Base-by-base conservation (phyloP, 371 early-diverging fungal genomes). In the Mortierella sp. region DNA sequence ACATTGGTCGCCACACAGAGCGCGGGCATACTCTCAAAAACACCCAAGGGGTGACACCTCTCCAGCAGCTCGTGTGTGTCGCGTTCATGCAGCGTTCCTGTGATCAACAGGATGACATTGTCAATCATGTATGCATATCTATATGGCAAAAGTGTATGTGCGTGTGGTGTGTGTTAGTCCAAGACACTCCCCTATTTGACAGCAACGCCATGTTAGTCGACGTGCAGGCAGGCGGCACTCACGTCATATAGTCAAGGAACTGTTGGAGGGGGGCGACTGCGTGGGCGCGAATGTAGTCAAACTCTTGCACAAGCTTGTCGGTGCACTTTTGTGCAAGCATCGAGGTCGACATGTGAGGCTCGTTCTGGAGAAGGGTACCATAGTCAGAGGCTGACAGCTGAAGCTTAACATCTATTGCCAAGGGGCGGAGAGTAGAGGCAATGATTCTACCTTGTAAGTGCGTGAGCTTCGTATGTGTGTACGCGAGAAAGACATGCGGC, bases 71-170 rank as follows among this genome's bases (percentile, higher is more conserved):
- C 99, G 86, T 96, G 95, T n/a, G 97, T 96, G 91, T 98, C 99
- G 80, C 99, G 95, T 88, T 98, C 97, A 82, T 99, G 99, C 46
- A 99, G 91, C 21, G 99, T 99, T 21, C 99, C 99, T 3, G 98
- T 98, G 80, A 99, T 98, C 54, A 99, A 89, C 78, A 99, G 91
- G 75, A 99, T 97, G 71, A 98, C 97, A 88, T 99, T 99, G 90
- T 99, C 99, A 80, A 99, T 99, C 99, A 99, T 99, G 87, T 99
- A 99, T 55, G 94, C 95, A 84, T 98, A 98, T n/a, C 98, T 97
- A 81, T 53, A 31, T 28, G 5, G 6, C 69, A 46, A 10, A 13
- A 11, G 48, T 46, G 48, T 46, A 13, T 13, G 13, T 46, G 48
- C 48, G 13, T 46, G 48, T 46, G 48, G 48, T 46, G 59, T n/a